phyloP scores from a whole-genome alignment of 1,284 basidiomycete species.

The Cutaneotrichosporon sp. region DNA sequence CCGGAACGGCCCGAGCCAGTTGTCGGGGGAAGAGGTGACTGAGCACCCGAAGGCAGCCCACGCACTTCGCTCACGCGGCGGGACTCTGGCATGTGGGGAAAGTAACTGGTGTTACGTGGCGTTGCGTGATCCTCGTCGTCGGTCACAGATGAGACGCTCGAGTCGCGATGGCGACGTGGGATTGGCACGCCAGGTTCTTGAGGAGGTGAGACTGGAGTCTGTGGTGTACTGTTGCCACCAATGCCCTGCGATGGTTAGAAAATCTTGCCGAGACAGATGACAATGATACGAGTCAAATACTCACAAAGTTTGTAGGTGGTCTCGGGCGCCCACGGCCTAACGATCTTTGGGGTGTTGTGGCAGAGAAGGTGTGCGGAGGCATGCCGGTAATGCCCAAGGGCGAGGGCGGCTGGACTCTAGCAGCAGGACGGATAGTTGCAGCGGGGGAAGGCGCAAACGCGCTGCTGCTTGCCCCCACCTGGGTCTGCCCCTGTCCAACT shows the following conservation, averaged over 20 bases:
- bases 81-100: conserved; percentile 10
- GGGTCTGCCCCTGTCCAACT: neutral
- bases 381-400: conserved; percentile 10
- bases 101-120: conserved; percentile 20
- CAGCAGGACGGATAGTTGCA: conserved; percentile 8
- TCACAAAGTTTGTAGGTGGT: conserved; percentile 14
- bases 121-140: conserved; percentile 17
- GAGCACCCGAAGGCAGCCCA: conserved; percentile 1
- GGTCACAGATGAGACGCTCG: conserved; percentile 1
- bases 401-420: neutral
- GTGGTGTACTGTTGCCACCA: conserved; percentile 1
- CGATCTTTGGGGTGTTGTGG: conserved; percentile 1
- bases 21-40: neutral
- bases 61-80: conserved; percentile 19
- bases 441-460: neutral
- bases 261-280: neutral
- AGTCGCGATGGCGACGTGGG: conserved; percentile 4
- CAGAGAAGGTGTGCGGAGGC: neutral
- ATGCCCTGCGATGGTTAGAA: conserved; percentile 8
- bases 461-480: too few species aligned
- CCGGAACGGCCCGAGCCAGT: conserved; percentile 7
- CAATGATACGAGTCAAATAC: neutral
- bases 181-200: conserved; percentile 11
- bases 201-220: conserved; percentile 15
- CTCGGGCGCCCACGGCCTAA: conserved; percentile 15